These are phyloP conservation scores for Citrus inodora DNA, from an alignment of 345 rosid species.

Conservation along the genomic window DNA sequence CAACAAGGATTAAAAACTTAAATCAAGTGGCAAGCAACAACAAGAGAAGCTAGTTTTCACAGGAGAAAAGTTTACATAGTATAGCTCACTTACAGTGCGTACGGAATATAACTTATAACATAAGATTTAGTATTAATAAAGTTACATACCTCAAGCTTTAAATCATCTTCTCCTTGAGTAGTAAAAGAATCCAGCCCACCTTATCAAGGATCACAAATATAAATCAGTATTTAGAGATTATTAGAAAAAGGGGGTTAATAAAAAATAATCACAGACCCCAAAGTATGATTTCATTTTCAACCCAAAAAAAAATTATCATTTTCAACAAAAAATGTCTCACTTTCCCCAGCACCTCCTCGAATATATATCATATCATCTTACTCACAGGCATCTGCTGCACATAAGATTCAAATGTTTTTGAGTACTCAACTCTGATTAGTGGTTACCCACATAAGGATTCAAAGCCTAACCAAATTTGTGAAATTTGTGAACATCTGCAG, in stretches of 20 bases:
- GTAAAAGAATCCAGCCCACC: slow-evolving; percentile 52
- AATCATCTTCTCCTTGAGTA: slow-evolving; percentile 42
- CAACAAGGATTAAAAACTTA: neutral
- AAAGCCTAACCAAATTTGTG: neutral
- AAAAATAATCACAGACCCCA: neutral
- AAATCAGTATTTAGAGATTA: slow-evolving; percentile 14
- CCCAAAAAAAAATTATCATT: neutral
- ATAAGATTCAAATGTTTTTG: neutral
- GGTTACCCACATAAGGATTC: neutral
- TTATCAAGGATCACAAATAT: slow-evolving; percentile 17
- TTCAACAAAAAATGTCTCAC: neutral
- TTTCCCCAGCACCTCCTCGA: neutral
- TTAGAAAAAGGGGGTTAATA: neutral
- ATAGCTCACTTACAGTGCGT: neutral
- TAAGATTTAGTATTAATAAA: slow-evolving; percentile 2
- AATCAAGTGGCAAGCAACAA: neutral
- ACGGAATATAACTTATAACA: slow-evolving; percentile 3
- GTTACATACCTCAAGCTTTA: slow-evolving; percentile 66
- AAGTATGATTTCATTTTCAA: slow-evolving; percentile 3
- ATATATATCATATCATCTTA: neutral
- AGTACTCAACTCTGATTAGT: neutral
- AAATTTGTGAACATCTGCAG: neutral
- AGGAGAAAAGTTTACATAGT: neutral
- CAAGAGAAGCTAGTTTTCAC: neutral
- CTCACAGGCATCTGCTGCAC: neutral